phyloP scores from a whole-genome alignment of 805 yeast species.

The Saccharomyces jurei region DNA sequence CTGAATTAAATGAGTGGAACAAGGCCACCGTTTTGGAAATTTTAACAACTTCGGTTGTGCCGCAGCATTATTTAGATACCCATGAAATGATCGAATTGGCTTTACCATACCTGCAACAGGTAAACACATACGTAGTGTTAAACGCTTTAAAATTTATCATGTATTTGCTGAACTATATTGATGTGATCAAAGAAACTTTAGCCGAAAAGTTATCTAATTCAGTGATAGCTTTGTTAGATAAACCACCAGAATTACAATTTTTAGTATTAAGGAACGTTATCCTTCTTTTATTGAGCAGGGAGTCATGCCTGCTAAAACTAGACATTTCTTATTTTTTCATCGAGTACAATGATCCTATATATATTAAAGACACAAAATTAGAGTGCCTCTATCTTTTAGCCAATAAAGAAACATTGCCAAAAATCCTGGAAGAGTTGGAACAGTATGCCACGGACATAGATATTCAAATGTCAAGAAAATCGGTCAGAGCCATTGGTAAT shows the following conservation, averaged over 20 bases:
- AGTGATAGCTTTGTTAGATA: slow-evolving; percentile 57
- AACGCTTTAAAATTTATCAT: slow-evolving; percentile 67
- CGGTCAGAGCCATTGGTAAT: slow-evolving; percentile 84
- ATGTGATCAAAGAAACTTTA: slow-evolving; percentile 44
- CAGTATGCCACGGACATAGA: slow-evolving; percentile 87
- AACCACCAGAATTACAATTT: slow-evolving; percentile 79
- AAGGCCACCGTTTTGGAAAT: slow-evolving; percentile 61
- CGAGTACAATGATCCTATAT: slow-evolving; percentile 76
- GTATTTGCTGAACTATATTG: slow-evolving; percentile 66
- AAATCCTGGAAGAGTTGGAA: slow-evolving; percentile 65
- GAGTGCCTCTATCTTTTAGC: slow-evolving; percentile 82
- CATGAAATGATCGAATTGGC: slow-evolving; percentile 52
- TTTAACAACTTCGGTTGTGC: slow-evolving; percentile 54
- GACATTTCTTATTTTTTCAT: slow-evolving; percentile 80
- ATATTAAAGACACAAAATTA: slow-evolving; percentile 80
- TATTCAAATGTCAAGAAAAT: slow-evolving; percentile 76
- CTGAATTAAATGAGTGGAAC: slow-evolving; percentile 55
- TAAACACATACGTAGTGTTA: slow-evolving; percentile 71
- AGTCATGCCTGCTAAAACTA: slow-evolving; percentile 43
- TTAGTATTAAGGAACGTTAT: slow-evolving; percentile 74
- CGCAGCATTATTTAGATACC: slow-evolving; percentile 62
- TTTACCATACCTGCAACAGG: slow-evolving; percentile 69
- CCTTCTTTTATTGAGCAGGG: slow-evolving; percentile 57
- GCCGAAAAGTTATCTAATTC: slow-evolving; percentile 62
- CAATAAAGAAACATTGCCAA: slow-evolving; percentile 47